These are phyloP conservation scores for Chloridella minuta DNA, from an alignment of 352 stramenopile genomes.

Conservation along the genomic window DNA sequence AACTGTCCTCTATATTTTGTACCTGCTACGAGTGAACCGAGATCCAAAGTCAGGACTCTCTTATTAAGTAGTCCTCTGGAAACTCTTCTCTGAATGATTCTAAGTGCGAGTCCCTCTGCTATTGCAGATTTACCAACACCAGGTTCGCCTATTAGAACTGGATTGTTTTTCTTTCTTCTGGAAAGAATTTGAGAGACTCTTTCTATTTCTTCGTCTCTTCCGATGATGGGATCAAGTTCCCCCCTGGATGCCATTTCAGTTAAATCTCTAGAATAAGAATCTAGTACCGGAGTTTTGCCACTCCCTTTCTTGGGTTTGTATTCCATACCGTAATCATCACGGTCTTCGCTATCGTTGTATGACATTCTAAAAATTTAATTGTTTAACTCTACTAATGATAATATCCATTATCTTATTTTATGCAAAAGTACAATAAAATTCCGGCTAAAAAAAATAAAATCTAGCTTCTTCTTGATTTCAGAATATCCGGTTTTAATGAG, in stretches of 20 bases:
- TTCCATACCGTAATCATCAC: constrained; percentile 1
- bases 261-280: constrained; percentile 71
- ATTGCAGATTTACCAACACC: constrained; percentile 71
- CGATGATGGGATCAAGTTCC: constrained; percentile 91
- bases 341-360: background rate
- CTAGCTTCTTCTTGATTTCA: too few relatives aligned
- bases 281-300: background rate
- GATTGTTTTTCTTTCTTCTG: constrained; percentile 86
- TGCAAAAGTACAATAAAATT: background rate
- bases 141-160: constrained; percentile 75
- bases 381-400: background rate
- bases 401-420: background rate
- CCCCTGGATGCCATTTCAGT: constrained; percentile 50
- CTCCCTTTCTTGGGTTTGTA: background rate
- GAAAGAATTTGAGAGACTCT: constrained; percentile 67
- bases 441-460: too few relatives aligned
- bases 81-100: constrained; percentile 34
- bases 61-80: background rate
- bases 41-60: constrained; percentile 34
- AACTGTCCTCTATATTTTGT: constrained; percentile 94
- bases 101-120: constrained; percentile 63
- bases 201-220: constrained; percentile 75
- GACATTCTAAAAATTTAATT: background rate
- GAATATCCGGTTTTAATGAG: too few relatives aligned
- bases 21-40: constrained; percentile 70